These are phyloP conservation scores for Hypoxylon rubiginosum DNA, from an alignment of 2,329 filamentous ascomycete genomes.

Conservation along the genomic window DNA sequence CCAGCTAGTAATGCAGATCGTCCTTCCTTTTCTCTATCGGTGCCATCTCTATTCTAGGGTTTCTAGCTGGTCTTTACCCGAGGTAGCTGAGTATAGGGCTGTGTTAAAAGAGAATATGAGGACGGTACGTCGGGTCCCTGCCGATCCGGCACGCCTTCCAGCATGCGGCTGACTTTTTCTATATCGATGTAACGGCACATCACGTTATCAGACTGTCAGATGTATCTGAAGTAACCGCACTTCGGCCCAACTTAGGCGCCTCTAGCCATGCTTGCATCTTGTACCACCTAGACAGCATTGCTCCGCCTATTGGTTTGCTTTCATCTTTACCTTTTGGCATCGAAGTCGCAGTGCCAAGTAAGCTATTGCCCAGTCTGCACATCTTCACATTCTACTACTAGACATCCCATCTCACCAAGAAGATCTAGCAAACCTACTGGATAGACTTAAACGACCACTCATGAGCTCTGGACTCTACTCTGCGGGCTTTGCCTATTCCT, in stretches of 20 bases:
- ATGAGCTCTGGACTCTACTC: constrained; percentile 10
- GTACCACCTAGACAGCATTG: constrained; percentile 8
- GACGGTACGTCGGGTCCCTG: constrained; percentile 21
- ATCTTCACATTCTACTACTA: constrained; percentile 13
- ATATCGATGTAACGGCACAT: constrained; percentile 15
- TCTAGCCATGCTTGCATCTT: constrained; percentile 26
- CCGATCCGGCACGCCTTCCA: constrained; percentile 23
- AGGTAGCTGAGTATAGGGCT: constrained; percentile 26
- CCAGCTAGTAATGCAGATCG: background rate
- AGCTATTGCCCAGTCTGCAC: constrained; percentile 16
- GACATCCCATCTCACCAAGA: constrained; percentile 12
- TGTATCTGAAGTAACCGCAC: constrained; percentile 32
- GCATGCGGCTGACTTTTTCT: constrained; percentile 34
- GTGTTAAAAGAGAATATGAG: background rate
- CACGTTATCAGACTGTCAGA: constrained; percentile 30
- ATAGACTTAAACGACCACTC: constrained; percentile 27
- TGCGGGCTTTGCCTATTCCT: constrained; percentile 31
- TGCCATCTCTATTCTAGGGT: background rate
- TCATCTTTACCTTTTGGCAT: constrained; percentile 26
- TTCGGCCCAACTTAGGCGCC: constrained; percentile 33
- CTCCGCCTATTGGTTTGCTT: constrained; percentile 14
- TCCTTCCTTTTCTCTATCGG: too few species aligned
- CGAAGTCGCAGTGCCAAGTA: constrained; percentile 36
- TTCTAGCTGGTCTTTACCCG: constrained; percentile 28
- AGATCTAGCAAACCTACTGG: constrained; percentile 16